Conservation (phyloP, 2,329 filamentous ascomycete genomes). For the Sclerotinia nivalis region DNA sequence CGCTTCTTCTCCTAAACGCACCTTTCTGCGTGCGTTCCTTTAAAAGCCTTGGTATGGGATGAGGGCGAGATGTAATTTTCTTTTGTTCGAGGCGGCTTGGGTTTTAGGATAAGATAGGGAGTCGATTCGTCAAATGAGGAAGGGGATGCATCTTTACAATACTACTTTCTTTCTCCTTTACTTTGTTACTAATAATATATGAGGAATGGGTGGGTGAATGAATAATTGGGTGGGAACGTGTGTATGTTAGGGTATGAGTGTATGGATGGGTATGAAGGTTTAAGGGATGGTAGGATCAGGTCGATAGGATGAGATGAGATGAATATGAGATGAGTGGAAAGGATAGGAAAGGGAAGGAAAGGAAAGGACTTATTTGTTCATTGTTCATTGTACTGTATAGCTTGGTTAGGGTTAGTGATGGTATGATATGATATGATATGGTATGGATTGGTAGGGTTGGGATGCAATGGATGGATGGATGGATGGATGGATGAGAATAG, state of each 20-base stretch:
- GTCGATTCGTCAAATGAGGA: slow-evolving; percentile 1
- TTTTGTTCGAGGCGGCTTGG: not conserved
- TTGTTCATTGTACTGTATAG: not conserved
- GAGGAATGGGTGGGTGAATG: slow-evolving; percentile 1
- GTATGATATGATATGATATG: too few species aligned
- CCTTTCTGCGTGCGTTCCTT: not conserved
- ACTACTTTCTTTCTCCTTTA: not conserved
- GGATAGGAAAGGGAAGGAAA: not conserved
- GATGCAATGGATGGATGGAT: too few species aligned
- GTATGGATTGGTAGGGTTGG: too few species aligned
- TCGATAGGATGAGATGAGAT: too few species aligned
- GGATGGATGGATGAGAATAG: not conserved
- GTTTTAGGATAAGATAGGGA: slow-evolving; percentile 10
- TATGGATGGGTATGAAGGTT: too few species aligned
- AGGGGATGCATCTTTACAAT: not conserved
- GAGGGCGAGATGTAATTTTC: not conserved
- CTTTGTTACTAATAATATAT: slow-evolving; percentile 21
- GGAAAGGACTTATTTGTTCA: not conserved
- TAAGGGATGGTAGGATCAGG: too few species aligned
- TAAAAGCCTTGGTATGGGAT: not conserved
- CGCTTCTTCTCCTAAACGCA: not conserved
- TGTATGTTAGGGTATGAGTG: too few species aligned
- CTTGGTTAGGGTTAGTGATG: not conserved
- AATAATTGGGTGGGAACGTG: not conserved
- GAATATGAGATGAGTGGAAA: not conserved